Conservation (phyloP, 768 basidiomycete genomes). For the Hydnomerulius pinastri region DNA sequence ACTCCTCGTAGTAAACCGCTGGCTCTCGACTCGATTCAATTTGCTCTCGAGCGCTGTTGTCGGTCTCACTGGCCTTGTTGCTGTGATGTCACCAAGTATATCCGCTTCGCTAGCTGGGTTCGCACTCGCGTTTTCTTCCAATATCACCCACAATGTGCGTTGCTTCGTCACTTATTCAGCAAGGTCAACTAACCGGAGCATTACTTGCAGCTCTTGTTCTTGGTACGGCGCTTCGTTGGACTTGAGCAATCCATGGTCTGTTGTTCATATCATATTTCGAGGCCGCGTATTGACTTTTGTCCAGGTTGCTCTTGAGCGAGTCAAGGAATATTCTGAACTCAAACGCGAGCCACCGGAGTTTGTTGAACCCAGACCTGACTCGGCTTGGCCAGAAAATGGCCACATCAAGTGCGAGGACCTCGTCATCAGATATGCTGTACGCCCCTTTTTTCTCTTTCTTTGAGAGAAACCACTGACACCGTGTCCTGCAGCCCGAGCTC, state of each 20-base stretch:
- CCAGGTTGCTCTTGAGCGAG: constrained; percentile 82
- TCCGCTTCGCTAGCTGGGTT: constrained; percentile 86
- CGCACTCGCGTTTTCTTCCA: constrained; percentile 80
- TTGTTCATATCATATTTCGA: neutral
- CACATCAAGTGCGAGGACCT: constrained; percentile 72
- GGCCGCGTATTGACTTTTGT: constrained; percentile 2
- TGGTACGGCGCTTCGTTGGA: constrained; percentile 81
- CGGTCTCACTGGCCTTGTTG: constrained; percentile 68
- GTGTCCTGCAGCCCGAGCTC: constrained; percentile 79
- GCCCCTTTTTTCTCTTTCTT: constrained; percentile 29
- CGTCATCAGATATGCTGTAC: constrained; percentile 75
- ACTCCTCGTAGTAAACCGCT: constrained; percentile 70
- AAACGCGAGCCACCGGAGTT: constrained; percentile 79
- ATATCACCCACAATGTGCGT: constrained; percentile 66
- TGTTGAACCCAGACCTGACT: constrained; percentile 79
- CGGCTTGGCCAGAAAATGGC: constrained; percentile 77
- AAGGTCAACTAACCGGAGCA: constrained; percentile 18
- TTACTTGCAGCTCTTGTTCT: constrained; percentile 51
- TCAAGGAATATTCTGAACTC: constrained; percentile 89
- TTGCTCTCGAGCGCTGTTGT: constrained; percentile 71
- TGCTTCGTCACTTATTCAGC: neutral
- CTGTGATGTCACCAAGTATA: constrained; percentile 68
- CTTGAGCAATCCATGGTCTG: constrained; percentile 90
- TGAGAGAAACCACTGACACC: no score
- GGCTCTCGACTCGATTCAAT: constrained; percentile 89